These are phyloP conservation scores for Metarhizium anisopliae DNA, from an alignment of 2,329 filamentous ascomycete genomes.

Conservation along the genomic window DNA sequence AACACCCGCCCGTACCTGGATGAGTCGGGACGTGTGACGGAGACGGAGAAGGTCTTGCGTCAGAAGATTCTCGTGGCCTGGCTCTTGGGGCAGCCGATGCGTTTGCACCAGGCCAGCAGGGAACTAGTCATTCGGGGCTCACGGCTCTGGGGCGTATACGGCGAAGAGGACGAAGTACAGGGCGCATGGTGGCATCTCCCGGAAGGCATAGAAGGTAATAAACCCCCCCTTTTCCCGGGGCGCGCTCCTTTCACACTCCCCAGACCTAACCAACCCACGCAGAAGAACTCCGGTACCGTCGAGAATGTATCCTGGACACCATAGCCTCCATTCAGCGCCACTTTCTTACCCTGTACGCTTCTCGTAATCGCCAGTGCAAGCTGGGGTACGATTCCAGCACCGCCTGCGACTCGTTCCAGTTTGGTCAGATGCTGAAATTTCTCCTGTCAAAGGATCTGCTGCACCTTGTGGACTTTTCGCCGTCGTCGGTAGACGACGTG, in stretches of 20 bases:
- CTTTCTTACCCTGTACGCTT: slow-evolving; percentile 59
- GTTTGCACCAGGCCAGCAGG: slow-evolving; percentile 52
- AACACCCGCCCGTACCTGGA: slow-evolving; percentile 25
- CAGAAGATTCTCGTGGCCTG: slow-evolving; percentile 62
- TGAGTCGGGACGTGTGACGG: slow-evolving; percentile 27
- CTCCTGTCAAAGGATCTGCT: slow-evolving; percentile 53
- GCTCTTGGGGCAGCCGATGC: slow-evolving; percentile 52
- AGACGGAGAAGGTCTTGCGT: slow-evolving; percentile 56
- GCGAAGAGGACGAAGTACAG: slow-evolving; percentile 15
- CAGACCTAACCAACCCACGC: neutral
- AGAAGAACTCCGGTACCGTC: slow-evolving; percentile 59
- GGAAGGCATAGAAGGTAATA: slow-evolving; percentile 53
- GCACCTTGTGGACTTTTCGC: slow-evolving; percentile 47
- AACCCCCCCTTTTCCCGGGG: too few relatives aligned
- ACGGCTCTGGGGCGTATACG: slow-evolving; percentile 41
- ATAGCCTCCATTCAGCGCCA: slow-evolving; percentile 61
- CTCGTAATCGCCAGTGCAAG: slow-evolving; percentile 58
- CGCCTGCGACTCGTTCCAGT: slow-evolving; percentile 69
- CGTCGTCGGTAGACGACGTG: slow-evolving; percentile 33
- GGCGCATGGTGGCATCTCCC: slow-evolving; percentile 67
- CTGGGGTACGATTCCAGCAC: slow-evolving; percentile 65
- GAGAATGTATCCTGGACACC: slow-evolving; percentile 58
- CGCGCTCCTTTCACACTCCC: neutral
- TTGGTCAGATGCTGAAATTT: slow-evolving; percentile 70
- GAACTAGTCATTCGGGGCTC: slow-evolving; percentile 61